Percentiles rank a stretch among this genome's conserved stretches.
phyloP scores from a whole-genome alignment of 805 yeast species.

The Candida chilensis region DNA sequence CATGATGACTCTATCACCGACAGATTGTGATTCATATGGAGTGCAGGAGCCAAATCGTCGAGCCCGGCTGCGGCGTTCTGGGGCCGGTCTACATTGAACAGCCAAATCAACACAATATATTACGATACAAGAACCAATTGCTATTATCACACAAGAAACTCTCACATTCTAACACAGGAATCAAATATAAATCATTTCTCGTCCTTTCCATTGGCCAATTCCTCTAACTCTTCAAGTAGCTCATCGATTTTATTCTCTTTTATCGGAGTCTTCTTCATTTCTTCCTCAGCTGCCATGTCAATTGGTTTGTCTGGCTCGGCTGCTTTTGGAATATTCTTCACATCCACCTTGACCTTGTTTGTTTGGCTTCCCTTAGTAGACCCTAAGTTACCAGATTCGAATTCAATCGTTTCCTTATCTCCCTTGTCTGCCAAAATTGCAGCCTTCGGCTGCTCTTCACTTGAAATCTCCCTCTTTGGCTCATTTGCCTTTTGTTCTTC shows the following conservation, averaged over 20 bases:
- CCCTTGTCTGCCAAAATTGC: not conserved
- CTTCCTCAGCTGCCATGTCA: not conserved
- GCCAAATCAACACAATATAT: too few relatives aligned
- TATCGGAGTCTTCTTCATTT: slow-evolving; percentile 1
- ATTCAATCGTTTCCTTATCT: too few relatives aligned
- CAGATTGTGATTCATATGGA: too few relatives aligned
- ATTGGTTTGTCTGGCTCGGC: slow-evolving; percentile 1
- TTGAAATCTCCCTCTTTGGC: not conserved
- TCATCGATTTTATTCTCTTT: slow-evolving; percentile 2
- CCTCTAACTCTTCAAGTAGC: slow-evolving; percentile 4
- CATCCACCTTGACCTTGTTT: not conserved
- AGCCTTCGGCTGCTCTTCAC: not conserved
- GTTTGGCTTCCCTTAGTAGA: not conserved
- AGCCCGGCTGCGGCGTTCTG: too few relatives aligned
- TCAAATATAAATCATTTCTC: too few relatives aligned
- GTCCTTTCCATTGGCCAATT: slow-evolving; percentile 2
- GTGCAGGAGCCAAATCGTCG: too few relatives aligned
- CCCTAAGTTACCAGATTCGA: not conserved
- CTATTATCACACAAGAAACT: too few relatives aligned
- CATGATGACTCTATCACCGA: too few relatives aligned
- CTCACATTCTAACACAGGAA: too few relatives aligned
- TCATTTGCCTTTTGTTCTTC: slow-evolving; percentile 1
- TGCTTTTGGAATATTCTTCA: slow-evolving; percentile 1
- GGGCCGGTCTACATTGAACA: too few relatives aligned
- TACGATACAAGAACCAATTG: too few relatives aligned